Percentiles rank a stretch among this genome's conserved stretches.
Conservation (phyloP, 163 green algal genomes). For the Scenedesmus sp. region DNA sequence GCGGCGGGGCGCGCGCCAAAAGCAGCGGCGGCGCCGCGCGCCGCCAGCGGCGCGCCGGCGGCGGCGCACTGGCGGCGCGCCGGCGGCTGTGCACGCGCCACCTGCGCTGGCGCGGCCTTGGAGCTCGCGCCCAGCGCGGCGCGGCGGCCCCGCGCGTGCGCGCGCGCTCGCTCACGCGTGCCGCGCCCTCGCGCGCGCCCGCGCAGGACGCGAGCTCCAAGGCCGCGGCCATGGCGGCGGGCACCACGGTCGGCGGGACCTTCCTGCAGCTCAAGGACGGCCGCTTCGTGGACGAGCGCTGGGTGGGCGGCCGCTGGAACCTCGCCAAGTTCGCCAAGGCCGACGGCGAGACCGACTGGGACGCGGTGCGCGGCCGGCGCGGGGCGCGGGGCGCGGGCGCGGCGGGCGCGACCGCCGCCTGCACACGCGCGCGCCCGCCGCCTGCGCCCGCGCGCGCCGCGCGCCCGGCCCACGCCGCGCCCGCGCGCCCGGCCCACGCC, state of each 20-base stretch:
- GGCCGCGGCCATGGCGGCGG: conserved; percentile 43
- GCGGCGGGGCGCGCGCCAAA: conserved; percentile 15
- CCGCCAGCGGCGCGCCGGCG: too few species aligned
- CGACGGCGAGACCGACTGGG: conserved; percentile 89
- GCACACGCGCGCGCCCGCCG: too few species aligned
- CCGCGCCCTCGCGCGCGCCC: neutral
- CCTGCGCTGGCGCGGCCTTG: neutral
- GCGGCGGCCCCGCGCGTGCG: too few species aligned
- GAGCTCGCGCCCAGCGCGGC: neutral
- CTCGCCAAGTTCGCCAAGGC: conserved; percentile 71
- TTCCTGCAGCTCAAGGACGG: conserved; percentile 82
- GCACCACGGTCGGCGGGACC: conserved; percentile 46
- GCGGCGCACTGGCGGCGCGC: neutral
- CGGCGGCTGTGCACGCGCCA: neutral
- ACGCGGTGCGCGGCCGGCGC: conserved; percentile 63
- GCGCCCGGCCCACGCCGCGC: too few species aligned
- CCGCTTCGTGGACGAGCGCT: conserved; percentile 88
- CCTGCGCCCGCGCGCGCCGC: too few species aligned
- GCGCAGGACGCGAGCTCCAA: conserved; percentile 67
- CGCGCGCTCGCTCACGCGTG: neutral
- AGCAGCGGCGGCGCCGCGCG: too few species aligned
- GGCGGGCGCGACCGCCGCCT: too few species aligned
- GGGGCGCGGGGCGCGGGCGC: too few species aligned
- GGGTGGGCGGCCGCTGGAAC: conserved; percentile 89
- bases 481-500: too few species aligned